Evolutionary conservation across 768 basidiomycete genomes (phyloP), one percentile per base, ranked within the genome.

Genomic region (Lactarius indigo): DNA sequence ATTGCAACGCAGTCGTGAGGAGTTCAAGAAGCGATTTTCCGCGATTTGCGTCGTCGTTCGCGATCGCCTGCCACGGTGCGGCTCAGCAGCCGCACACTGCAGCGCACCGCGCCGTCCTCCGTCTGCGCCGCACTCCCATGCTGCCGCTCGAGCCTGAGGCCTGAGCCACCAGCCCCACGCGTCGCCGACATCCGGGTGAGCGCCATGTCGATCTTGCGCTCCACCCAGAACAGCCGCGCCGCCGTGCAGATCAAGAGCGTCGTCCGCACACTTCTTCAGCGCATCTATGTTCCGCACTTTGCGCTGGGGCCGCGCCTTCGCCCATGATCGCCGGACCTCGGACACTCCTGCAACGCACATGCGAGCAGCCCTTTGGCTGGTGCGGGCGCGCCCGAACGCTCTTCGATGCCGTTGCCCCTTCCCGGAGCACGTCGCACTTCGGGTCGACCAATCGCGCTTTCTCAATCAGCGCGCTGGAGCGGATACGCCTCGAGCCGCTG

Each of bases 141-240:
- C 76, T 96, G 88, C 67, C 87, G 80, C 81, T 98, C 97, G 78
- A 98, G 98, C 78, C 90, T 94, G n/a, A n/a, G n/a, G n/a, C n/a
- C n/a, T n/a, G 72, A 93, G 80, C 94, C 96, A 98, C 95, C 96
- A 98, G 1, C 84, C 97, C 95, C 96, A 98, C 7, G 87, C 83
- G 76, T 98, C 96, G 2, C 96, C 94, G 30, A 87, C 76, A 76
- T 94, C 93, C 56, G 70, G 75, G 78, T 64, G 88, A 82, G 63
- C 84, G 28, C 80, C 85, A 20, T 95, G 74, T 98, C 96, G 68
- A 98, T 85, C 80, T 96, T 96, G 65, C 96, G 84, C 74, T 98
- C 97, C 2, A 85, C 83, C 96, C 96, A 98, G 76, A 98, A 94
- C 64, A 98, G 78, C 30, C 96, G 81, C 4, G 95, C 96, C 47